Base-by-base conservation (phyloP, 2,329 filamentous ascomycete species). In the Paecilomyces sp. region DNA sequence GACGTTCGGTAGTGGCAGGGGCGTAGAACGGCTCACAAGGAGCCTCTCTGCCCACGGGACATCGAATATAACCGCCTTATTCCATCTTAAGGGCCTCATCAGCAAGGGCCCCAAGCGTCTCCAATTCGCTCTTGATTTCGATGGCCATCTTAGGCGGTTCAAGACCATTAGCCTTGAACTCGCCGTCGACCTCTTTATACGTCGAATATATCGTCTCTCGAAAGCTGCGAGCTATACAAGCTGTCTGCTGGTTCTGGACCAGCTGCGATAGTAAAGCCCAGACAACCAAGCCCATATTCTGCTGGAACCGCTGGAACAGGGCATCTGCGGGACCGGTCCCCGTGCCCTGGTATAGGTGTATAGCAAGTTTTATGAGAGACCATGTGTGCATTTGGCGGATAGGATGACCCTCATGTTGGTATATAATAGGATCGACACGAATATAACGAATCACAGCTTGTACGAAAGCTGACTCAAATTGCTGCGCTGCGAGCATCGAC, bases 361-460 rank as follows among this genome's bases (percentile, higher is more conserved):
- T 70, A 2, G 65, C 71, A 30, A 71, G 57, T 53, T 69, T 72
- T 0, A 68, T 71, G 11, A 77, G 60, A 12, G 68, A 63, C 69
- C 71, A 76, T 7, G 67, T 68, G 64, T 77, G 82, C 3, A 84
- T 72, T 2, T 85, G 77, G 0, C 84, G 78, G 7, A 85, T 74
- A 0, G 84, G 84, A 66, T 87, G 83, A 57, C 73, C 73, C 0
- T 70, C 64, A 41, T 78, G 69, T 7, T 77, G 75, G 60, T 81
- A 84, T 2, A 85, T 69, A 2, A 77, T 66, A 0, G 83, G 82
- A 53, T 85, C 78, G 59, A 84, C 74, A 31, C 76, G 68, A 56
- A 80, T 74, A 64, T 84, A 81, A 1, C 80, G 75, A 59, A 83
- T 80, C 2, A 82, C 73, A 4, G 78, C 78, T 4, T 85, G 80